Evolutionary conservation across 257 asterid species (phyloP).

Genomic region (Coffea canephora): DNA sequence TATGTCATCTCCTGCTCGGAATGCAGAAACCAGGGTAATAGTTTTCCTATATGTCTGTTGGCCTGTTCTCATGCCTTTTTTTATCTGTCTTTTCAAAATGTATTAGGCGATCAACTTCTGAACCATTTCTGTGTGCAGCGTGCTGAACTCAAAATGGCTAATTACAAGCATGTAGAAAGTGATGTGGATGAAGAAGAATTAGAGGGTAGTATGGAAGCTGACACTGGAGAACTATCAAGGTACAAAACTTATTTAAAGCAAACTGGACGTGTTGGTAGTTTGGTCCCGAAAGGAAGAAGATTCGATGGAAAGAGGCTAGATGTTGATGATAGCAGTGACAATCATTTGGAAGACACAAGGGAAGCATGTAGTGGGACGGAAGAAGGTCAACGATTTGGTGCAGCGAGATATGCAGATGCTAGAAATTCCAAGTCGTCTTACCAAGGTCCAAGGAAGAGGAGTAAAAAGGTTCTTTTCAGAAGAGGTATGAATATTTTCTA

Average conservation of each 20-base stretch:
- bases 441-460: conserved; percentile 59
- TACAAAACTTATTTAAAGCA: conserved; percentile 39
- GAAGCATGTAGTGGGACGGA: conserved; percentile 89
- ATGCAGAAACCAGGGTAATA: conserved; percentile 63
- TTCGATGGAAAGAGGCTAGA: conserved; percentile 43
- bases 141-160: conserved; percentile 35
- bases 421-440: conserved; percentile 41
- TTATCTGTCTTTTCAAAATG: neutral
- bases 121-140: conserved; percentile 22
- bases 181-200: conserved; percentile 75
- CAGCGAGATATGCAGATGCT: conserved; percentile 33
- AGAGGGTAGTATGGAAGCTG: conserved; percentile 80
- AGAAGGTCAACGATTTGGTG: conserved; percentile 56
- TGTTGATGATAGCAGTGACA: conserved; percentile 41
- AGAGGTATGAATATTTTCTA: conserved; percentile 48
- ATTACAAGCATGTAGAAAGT: conserved; percentile 42
- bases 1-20: conserved; percentile 64
- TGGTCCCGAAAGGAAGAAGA: conserved; percentile 39
- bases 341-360: conserved; percentile 58
- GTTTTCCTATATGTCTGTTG: conserved; percentile 14
- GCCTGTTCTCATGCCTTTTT: neutral
- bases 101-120: neutral
- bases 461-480: conserved; percentile 62
- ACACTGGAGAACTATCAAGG: conserved; percentile 58
- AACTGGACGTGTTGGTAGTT: conserved; percentile 32